These are phyloP conservation scores for Penicillium sp. DNA, from an alignment of 2,329 filamentous ascomycete species.

Conservation along the genomic window DNA sequence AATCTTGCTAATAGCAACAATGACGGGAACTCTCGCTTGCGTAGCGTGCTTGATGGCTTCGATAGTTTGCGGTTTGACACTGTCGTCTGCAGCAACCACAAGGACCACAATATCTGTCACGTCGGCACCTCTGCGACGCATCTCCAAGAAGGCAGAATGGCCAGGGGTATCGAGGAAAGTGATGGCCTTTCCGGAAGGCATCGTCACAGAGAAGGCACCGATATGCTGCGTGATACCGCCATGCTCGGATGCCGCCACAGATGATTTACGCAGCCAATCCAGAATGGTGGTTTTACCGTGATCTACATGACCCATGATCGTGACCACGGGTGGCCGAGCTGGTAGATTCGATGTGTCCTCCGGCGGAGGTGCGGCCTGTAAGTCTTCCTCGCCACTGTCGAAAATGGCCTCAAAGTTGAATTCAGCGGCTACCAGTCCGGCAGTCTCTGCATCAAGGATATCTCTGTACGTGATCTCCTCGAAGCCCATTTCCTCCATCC, in stretches of 20 bases:
- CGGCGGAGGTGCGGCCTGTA: slow-evolving; percentile 64
- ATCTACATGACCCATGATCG: slow-evolving; percentile 99
- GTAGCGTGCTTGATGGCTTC: slow-evolving; percentile 94
- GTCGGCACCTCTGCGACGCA: slow-evolving; percentile 91
- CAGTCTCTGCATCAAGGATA: slow-evolving; percentile 85
- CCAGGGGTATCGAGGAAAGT: slow-evolving; percentile 97
- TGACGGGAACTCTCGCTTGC: slow-evolving; percentile 82
- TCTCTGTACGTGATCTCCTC: slow-evolving; percentile 78
- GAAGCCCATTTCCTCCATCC: slow-evolving; percentile 82
- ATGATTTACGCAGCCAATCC: slow-evolving; percentile 89
- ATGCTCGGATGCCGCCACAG: slow-evolving; percentile 84
- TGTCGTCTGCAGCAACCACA: slow-evolving; percentile 94
- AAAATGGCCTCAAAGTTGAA: slow-evolving; percentile 87
- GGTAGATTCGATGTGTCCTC: slow-evolving; percentile 68
- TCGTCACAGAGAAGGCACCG: slow-evolving; percentile 87
- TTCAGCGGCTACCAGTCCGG: slow-evolving; percentile 83
- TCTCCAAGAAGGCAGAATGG: slow-evolving; percentile 90
- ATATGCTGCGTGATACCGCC: slow-evolving; percentile 99
- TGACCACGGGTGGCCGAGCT: slow-evolving; percentile 82
- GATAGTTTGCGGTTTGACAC: slow-evolving; percentile 93
- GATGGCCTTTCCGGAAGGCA: slow-evolving; percentile 82
- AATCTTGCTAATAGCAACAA: slow-evolving; percentile 96
- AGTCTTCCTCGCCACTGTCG: slow-evolving; percentile 63
- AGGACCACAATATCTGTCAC: slow-evolving; percentile 96
- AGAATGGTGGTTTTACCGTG: slow-evolving; percentile 97